These are phyloP conservation scores for Alternaria panax DNA, from an alignment of 2,329 filamentous ascomycete species.

Conservation along the genomic window DNA sequence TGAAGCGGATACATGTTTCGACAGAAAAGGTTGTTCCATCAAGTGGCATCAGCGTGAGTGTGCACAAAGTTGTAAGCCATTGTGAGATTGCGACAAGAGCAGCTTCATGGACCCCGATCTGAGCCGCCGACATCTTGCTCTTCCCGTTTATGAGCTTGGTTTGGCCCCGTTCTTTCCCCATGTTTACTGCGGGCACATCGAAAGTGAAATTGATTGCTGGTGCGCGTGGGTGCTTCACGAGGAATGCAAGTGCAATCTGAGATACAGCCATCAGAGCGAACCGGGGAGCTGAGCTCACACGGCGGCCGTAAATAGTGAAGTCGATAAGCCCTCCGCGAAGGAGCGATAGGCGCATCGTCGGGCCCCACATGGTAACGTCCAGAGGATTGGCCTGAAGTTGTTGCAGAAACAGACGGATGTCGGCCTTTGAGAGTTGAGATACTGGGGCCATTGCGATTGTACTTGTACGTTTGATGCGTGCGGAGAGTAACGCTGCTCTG, in stretches of 20 bases:
- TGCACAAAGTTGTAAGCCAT: slow-evolving; percentile 3
- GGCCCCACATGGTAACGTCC: neutral
- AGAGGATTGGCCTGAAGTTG: neutral
- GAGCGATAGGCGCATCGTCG: neutral
- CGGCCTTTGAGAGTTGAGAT: neutral
- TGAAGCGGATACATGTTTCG: slow-evolving; percentile 7
- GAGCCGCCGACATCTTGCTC: neutral
- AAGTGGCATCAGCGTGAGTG: neutral
- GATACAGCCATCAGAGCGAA: neutral
- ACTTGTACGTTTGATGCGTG: neutral
- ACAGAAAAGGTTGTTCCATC: neutral
- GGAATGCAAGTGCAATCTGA: neutral
- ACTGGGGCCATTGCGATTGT: neutral
- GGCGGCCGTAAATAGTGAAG: slow-evolving; percentile 3
- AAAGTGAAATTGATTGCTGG: slow-evolving; percentile 10
- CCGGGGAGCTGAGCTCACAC: neutral
- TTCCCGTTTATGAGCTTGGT: neutral
- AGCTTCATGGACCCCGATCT: slow-evolving; percentile 6
- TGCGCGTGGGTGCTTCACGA: neutral
- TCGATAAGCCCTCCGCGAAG: slow-evolving; percentile 2
- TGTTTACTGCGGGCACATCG: neutral
- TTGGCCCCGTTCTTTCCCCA: no score
- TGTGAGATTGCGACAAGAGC: slow-evolving; percentile 6
- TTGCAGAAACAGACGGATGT: neutral
- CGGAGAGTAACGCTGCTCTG: neutral